Percentiles rank a stretch among this genome's conserved stretches.
These are phyloP conservation scores for Tulasnella sp. DNA, from an alignment of 768 basidiomycete genomes.

Conservation along the genomic window DNA sequence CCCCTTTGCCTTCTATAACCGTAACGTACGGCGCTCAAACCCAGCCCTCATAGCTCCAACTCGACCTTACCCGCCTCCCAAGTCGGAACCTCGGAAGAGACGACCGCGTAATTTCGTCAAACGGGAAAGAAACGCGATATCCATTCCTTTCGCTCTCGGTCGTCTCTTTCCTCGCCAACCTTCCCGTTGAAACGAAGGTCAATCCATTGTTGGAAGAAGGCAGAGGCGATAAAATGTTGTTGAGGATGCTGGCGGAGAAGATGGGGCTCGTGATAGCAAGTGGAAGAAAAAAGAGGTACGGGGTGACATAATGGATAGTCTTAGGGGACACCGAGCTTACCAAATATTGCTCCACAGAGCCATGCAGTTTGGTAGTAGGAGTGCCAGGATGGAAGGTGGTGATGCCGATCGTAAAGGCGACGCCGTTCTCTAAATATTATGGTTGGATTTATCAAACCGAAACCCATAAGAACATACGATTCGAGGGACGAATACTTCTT, in stretches of 20 bases:
- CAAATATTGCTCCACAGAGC: conserved; percentile 35
- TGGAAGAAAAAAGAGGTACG: conserved; percentile 58
- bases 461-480: neutral
- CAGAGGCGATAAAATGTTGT: conserved; percentile 79
- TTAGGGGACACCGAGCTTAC: neutral
- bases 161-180: conserved; percentile 62
- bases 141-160: conserved; percentile 80
- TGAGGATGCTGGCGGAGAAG: conserved; percentile 61
- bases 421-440: neutral
- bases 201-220: conserved; percentile 71
- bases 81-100: conserved; percentile 87
- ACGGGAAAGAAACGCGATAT: conserved; percentile 87
- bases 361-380: conserved; percentile 93
- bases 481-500: neutral
- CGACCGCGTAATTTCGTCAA: conserved; percentile 84
- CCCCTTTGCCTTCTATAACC: neutral
- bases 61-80: conserved; percentile 82
- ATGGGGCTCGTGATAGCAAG: conserved; percentile 74
- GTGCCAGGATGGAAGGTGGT: conserved; percentile 69
- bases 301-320: neutral
- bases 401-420: conserved; percentile 25
- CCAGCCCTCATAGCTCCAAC: conserved; percentile 56
- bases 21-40: neutral
- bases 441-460: neutral
- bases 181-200: conserved; percentile 76